Conservation (phyloP, 2,329 filamentous ascomycete genomes). For the Fusarium nematophilum region DNA sequence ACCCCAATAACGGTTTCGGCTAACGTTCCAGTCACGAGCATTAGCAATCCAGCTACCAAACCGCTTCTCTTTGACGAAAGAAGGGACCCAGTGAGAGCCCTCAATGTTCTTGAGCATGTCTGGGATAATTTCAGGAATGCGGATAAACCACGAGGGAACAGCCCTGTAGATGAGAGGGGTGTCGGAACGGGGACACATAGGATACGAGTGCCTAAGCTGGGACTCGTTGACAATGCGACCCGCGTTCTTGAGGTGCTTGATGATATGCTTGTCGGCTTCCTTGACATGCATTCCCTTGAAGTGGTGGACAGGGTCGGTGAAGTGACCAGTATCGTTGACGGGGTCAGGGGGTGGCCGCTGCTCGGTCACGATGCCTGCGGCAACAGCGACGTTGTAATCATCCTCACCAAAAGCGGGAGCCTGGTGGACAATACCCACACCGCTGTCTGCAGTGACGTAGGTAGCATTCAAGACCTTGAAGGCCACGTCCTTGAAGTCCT, state of each 20-base stretch:
- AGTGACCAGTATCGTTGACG: constrained; percentile 85
- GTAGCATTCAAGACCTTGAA: constrained; percentile 86
- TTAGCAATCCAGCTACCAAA: constrained; percentile 93
- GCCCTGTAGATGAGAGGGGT: constrained; percentile 93
- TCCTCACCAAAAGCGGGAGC: constrained; percentile 95
- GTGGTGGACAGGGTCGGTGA: constrained; percentile 80
- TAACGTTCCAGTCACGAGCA: constrained; percentile 95
- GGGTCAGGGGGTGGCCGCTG: constrained; percentile 87
- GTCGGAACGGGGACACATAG: constrained; percentile 94
- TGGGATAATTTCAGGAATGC: constrained; percentile 84
- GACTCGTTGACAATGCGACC: constrained; percentile 86
- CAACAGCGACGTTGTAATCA: constrained; percentile 87
- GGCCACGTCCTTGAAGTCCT: constrained; percentile 85
- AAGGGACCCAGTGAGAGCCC: constrained; percentile 90
- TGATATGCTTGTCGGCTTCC: constrained; percentile 90
- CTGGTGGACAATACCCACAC: constrained; percentile 95
- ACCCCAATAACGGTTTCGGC: constrained; percentile 94
- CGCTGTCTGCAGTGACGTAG: constrained; percentile 90
- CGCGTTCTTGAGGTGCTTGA: constrained; percentile 83
- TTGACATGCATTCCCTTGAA: constrained; percentile 92
- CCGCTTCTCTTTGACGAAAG: constrained; percentile 88
- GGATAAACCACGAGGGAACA: constrained; percentile 95
- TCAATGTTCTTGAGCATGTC: constrained; percentile 93
- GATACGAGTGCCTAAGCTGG: constrained; percentile 90
- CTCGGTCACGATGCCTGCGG: constrained; percentile 81